Base-by-base conservation (phyloP, 345 rosid species). In the Eutrema heterophyllum region DNA sequence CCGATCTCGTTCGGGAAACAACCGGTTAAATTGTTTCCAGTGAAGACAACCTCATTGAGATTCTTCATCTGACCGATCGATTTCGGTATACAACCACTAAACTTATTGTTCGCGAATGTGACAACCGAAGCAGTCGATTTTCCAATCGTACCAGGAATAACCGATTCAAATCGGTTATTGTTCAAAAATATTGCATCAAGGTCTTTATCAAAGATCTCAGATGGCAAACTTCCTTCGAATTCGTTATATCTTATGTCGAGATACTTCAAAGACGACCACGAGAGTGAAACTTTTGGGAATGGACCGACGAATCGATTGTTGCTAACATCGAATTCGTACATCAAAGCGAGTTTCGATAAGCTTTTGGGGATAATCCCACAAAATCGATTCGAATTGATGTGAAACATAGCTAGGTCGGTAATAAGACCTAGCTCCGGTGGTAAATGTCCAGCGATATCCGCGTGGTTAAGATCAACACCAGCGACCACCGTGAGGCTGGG, bases 161-260 rank as follows among this genome's bases (percentile, higher is more conserved):
- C 48, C 21, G 86, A 86, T 0, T 65, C 54, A 71, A 90, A 88
- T 16, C 86, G 68, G 56, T 86, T 90, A 71, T 90, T 75, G 36
- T 90, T 90, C 78, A 90, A 56, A 76, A 90, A 83, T 6, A 86
- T 70, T 1, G 90, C 91, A 59, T 90, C 97, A 3, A 90, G 78
- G n/a, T 82, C 82, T 77, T 72, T 86, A 8, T 82, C 59, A 54
- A 90, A 86, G 24, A 90, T 57, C 57, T 81, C 63, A 0, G 74
- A 51, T 2, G 97, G 94, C 66, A 90, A 71, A 51, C 68, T 21
- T 6, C 94, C 97, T 63, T 88, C 92, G 33, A 90, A 90, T 1
- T 85, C 65, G 4, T 90, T 90, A 76, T 39, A 88, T 63, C 94
- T 68, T 14, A 88, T 0, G 40, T 90, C 97, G 2, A 90, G 79